Base-by-base conservation (phyloP, 768 basidiomycete genomes). In the Lactifluus hygrophoroides region DNA sequence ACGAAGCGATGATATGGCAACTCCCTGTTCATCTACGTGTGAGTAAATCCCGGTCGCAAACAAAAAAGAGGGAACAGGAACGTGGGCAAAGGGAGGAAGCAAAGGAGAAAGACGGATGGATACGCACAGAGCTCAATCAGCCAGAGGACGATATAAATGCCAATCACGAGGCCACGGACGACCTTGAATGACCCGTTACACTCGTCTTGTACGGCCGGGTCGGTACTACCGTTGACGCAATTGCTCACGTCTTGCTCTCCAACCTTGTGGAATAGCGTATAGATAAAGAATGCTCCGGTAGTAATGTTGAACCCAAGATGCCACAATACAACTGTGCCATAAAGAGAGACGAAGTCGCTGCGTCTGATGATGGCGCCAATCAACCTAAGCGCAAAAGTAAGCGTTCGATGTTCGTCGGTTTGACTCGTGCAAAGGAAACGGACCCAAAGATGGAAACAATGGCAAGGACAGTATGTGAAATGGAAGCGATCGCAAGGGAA, bases 91-190 rank as follows among this genome's bases (percentile, higher is more conserved):
- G 35, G 10, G 14, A 35, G 35, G 3, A 5, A 32, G 32, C 11
- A 35, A 35, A 11, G 32, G 44, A 42, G 30, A 37, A 17, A 40
- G 27, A 45, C 35, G 49, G 19, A 40, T 42, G 42, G 27, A 5
- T 10, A 77, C 81, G 52, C 60, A 83, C 82, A 82, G 44, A 83
- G 73, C 63, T 79, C 73, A 55, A 83, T 60, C 49, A 81, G 65
- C 81, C 82, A 83, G 54, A 76, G 73, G 19, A 82, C 25, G 40
- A 78, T 69, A 63, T 79, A 80, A 51, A 78, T 57, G 23, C 70
- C 75, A 40, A 82, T 70, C 51, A 74, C 65, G 14, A 79, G 54
- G 44, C 71, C 73, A 58, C 79, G 77, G 64, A 74, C 67, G 42
- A 78, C 61, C 17, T 72, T 71, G 59, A 78, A 70, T 14, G 73